Percentiles rank a stretch among this genome's conserved stretches.
Conservation (phyloP, 2,329 filamentous ascomycete genomes). For the Mycosphaerella sp. region DNA sequence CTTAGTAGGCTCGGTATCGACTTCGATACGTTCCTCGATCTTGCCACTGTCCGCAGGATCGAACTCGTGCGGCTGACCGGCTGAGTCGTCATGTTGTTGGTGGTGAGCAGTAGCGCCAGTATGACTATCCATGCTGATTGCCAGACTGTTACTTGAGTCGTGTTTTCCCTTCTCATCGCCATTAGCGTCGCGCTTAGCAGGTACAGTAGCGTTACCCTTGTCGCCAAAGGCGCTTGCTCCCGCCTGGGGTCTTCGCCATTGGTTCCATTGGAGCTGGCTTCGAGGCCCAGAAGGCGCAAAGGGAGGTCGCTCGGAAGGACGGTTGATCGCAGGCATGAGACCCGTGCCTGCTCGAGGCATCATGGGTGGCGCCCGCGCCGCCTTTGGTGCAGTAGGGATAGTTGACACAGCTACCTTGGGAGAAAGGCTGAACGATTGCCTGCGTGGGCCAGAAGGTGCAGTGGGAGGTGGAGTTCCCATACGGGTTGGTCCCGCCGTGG, state of each 20-base stretch:
- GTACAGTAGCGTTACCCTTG: slow-evolving; percentile 29
- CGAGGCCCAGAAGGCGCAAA: slow-evolving; percentile 26
- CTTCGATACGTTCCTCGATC: slow-evolving; percentile 25
- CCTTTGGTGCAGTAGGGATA: slow-evolving; percentile 36
- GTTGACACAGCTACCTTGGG: slow-evolving; percentile 29
- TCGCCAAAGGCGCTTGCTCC: slow-evolving; percentile 24
- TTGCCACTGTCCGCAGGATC: neutral
- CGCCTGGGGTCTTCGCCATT: slow-evolving; percentile 41
- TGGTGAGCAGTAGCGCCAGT: neutral
- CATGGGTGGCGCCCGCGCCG: slow-evolving; percentile 23
- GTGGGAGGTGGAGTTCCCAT: slow-evolving; percentile 28
- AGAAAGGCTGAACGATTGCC: slow-evolving; percentile 33
- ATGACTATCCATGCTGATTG: neutral
- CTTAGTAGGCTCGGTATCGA: slow-evolving; percentile 20
- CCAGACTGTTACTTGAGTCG: neutral
- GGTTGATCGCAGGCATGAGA: slow-evolving; percentile 12
- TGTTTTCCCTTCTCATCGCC: slow-evolving; percentile 37
- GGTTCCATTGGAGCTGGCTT: slow-evolving; percentile 34
- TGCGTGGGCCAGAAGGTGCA: slow-evolving; percentile 32
- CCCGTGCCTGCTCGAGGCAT: slow-evolving; percentile 14
- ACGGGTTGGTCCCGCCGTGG: slow-evolving; percentile 7
- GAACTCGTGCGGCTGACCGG: neutral
- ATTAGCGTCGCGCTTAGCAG: slow-evolving; percentile 42
- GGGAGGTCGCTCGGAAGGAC: slow-evolving; percentile 20
- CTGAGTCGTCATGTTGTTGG: slow-evolving; percentile 16